These are phyloP conservation scores for Avena insularis DNA, from an alignment of 176 grass and related monocot species.

Conservation along the genomic window DNA sequence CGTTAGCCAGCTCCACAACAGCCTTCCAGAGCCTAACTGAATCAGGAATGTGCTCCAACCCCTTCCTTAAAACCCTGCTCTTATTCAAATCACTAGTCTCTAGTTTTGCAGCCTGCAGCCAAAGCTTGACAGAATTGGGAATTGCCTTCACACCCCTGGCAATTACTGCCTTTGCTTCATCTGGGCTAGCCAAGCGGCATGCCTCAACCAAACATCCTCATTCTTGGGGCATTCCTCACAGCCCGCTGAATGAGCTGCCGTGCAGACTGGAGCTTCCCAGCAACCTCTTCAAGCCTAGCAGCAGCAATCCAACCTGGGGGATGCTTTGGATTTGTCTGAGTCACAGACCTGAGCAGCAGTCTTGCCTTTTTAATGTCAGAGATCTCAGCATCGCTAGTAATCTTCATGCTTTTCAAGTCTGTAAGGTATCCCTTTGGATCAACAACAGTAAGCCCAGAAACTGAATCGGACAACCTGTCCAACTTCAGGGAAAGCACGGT, in stretches of 20 bases:
- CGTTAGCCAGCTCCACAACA: constrained; percentile 83
- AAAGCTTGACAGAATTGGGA: constrained; percentile 91
- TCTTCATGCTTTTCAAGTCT: constrained; percentile 96
- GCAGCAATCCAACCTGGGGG: constrained; percentile 97
- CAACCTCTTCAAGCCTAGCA: constrained; percentile 88
- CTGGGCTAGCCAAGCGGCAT: constrained; percentile 83
- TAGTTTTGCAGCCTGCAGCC: constrained; percentile 83
- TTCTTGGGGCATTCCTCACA: constrained; percentile 96
- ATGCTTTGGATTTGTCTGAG: constrained; percentile 91
- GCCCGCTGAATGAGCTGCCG: constrained; percentile 79
- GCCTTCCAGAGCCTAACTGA: constrained; percentile 92
- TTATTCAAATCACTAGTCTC: constrained; percentile 72
- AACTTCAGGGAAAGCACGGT: constrained; percentile 91
- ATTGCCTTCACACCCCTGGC: constrained; percentile 85
- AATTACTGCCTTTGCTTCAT: constrained; percentile 91
- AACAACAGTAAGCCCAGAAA: constrained; percentile 87
- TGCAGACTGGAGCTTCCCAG: constrained; percentile 80
- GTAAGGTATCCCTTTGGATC: constrained; percentile 96
- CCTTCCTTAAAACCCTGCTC: constrained; percentile 82
- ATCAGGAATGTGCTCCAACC: constrained; percentile 87
- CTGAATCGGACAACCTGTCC: constrained; percentile 86
- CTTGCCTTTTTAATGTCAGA: constrained; percentile 96
- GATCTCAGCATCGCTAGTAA: constrained; percentile 95
- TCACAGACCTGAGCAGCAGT: constrained; percentile 84
- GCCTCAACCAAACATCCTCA: constrained; percentile 97